Base-by-base conservation (phyloP, 2,329 filamentous ascomycete species). In the Paracamarosporium sp. region DNA sequence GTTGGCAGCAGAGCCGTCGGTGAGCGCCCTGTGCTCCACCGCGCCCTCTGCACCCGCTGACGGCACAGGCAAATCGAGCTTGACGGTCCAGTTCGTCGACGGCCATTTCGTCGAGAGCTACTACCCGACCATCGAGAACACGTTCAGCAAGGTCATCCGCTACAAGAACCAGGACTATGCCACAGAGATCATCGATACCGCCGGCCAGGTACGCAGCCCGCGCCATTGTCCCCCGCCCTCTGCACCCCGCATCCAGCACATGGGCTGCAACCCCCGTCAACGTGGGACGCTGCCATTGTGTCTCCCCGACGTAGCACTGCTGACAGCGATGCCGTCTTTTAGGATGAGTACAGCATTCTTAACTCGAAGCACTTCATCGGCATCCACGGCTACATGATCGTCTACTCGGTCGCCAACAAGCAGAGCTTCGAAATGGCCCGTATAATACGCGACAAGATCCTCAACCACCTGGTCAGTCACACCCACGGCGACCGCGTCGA, bases 281-380 rank as follows among this genome's bases (percentile, higher is more conserved):
- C 24, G 6, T 13, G 8, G 22, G 22, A 7, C 25, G 4, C 12
- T n/a, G n/a, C n/a, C n/a, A n/a, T n/a, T n/a, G n/a, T n/a, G n/a
- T n/a, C n/a, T n/a, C n/a, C n/a, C n/a, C n/a, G n/a, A n/a, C n/a
- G n/a, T n/a, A n/a, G n/a, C n/a, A n/a, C n/a, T 35, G 36, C 40
- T 50, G 50, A 40, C 53, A 40, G 36, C 38, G 17, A 25, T 28
- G 6, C 17, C 9, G 8, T 17, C 43, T 55, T 33, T 58, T 73
- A 95, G 90, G 95, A 99, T 82, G 95, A 99, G 80, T 99, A 99
- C 83, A 96, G 92, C 75, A 97, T 98, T 65, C 84, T 99, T 61
- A 98, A 97, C 79, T 96, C 92, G 62, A 98, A 98, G 82, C 94
- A 98, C 77, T 98, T 98, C 72, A 98, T 99, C 76, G 95, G 95